Evolutionary conservation across 768 basidiomycete species (phyloP).

Genomic region (Mycena metata): DNA sequence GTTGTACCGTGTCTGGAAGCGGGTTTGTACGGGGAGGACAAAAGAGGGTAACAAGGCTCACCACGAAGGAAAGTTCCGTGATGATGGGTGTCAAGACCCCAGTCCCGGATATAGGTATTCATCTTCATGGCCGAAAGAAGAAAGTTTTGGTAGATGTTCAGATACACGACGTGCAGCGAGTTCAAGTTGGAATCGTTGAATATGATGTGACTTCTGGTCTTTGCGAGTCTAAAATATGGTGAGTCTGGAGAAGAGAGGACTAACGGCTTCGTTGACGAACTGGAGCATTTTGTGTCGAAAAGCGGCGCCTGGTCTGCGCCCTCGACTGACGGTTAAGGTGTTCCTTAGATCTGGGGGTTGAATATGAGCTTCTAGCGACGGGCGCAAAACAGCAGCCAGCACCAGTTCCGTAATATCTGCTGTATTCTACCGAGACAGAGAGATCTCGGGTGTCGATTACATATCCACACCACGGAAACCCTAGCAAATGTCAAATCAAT

Average conservation of each 20-base stretch:
- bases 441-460: conserved; percentile 82
- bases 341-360: conserved; percentile 66
- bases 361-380: not conserved
- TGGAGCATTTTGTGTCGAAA: conserved; percentile 83
- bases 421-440: conserved; percentile 85
- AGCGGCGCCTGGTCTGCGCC: conserved; percentile 71
- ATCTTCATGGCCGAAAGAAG: conserved; percentile 88
- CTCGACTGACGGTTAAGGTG: conserved; percentile 78
- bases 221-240: conserved; percentile 67
- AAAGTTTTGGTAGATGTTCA: conserved; percentile 92
- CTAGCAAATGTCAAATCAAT: conserved; percentile 51
- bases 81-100: conserved; percentile 61
- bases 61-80: conserved; percentile 68
- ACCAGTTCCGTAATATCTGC: conserved; percentile 75
- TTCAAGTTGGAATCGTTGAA: conserved; percentile 85
- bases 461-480: conserved; percentile 95
- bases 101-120: conserved; percentile 81
- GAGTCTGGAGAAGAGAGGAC: conserved; percentile 1
- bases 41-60: conserved; percentile 46
- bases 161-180: conserved; percentile 67
- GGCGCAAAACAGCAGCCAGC: conserved; percentile 39
- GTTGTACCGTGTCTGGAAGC: conserved; percentile 69
- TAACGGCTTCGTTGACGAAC: conserved; percentile 53
- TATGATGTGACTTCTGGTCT: conserved; percentile 82
- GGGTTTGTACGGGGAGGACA: conserved; percentile 4